phyloP scores from a whole-genome alignment of 2,329 filamentous ascomycete species.

The Colletotrichum trifolii region DNA sequence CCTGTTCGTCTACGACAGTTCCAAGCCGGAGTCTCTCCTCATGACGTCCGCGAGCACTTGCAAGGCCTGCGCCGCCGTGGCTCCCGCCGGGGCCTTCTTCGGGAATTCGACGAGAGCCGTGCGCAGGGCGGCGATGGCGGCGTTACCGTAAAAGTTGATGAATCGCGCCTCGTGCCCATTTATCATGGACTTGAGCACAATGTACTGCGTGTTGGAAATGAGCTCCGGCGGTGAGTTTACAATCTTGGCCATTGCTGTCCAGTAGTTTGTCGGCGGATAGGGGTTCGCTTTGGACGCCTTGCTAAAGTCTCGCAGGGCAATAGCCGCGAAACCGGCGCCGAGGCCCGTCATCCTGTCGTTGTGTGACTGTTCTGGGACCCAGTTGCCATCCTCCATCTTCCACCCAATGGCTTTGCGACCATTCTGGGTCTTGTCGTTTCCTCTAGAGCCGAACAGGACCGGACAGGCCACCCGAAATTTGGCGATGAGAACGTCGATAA shows the following conservation, averaged over 20 bases:
- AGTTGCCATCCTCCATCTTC: slow-evolving; percentile 70
- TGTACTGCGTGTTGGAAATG: slow-evolving; percentile 78
- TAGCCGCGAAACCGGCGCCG: slow-evolving; percentile 83
- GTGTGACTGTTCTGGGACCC: slow-evolving; percentile 77
- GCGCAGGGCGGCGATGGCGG: slow-evolving; percentile 77
- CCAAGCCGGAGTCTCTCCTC: slow-evolving; percentile 60
- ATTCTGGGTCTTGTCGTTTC: slow-evolving; percentile 76
- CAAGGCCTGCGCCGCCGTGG: slow-evolving; percentile 62
- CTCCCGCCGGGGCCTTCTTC: slow-evolving; percentile 58
- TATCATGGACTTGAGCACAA: slow-evolving; percentile 78
- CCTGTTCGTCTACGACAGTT: slow-evolving; percentile 47
- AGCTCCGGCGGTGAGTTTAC: slow-evolving; percentile 77
- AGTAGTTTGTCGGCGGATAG: slow-evolving; percentile 84
- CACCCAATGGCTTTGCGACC: slow-evolving; percentile 80
- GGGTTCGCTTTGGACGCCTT: slow-evolving; percentile 76
- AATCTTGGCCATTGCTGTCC: slow-evolving; percentile 80
- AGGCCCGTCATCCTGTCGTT: slow-evolving; percentile 86
- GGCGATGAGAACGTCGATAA: slow-evolving; percentile 86
- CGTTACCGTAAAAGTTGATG: slow-evolving; percentile 82
- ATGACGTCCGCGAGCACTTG: slow-evolving; percentile 65
- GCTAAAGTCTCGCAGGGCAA: slow-evolving; percentile 85
- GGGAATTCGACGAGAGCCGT: slow-evolving; percentile 82
- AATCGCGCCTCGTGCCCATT: slow-evolving; percentile 80
- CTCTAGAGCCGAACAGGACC: slow-evolving; percentile 84
- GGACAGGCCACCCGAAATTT: slow-evolving; percentile 87